These are phyloP conservation scores for Golubevia sp. DNA, from an alignment of 1,284 basidiomycete genomes.

Conservation along the genomic window DNA sequence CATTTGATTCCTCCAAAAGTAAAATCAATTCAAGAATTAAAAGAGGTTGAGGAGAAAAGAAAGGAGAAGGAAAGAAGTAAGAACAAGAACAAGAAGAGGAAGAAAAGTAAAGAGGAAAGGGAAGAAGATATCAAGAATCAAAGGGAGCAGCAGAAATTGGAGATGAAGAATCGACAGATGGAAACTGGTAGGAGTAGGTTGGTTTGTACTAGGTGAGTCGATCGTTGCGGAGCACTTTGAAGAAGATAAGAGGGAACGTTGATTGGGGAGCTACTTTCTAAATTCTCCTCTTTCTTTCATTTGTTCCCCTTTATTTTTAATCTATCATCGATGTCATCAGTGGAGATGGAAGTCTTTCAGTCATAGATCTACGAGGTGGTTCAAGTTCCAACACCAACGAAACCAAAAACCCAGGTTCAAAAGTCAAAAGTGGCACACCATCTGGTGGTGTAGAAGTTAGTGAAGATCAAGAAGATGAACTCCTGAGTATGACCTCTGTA, in stretches of 20 bases:
- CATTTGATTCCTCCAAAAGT: slow-evolving; percentile 26
- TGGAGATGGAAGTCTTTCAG: slow-evolving; percentile 87
- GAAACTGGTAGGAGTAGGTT: slow-evolving; percentile 24
- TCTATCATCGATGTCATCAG: slow-evolving; percentile 63
- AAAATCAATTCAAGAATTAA: background rate
- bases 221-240: no score
- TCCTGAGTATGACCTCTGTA: slow-evolving; percentile 81
- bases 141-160: background rate
- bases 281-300: no score
- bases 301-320: no score
- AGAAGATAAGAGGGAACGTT: no score
- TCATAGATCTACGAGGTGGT: slow-evolving; percentile 69
- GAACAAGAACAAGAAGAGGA: slow-evolving; percentile 12
- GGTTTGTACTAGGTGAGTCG: slow-evolving; percentile 34
- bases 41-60: slow-evolving; percentile 2
- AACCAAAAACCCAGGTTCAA: background rate
- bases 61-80: slow-evolving; percentile 17
- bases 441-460: slow-evolving; percentile 73
- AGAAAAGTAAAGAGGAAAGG: slow-evolving; percentile 8
- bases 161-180: background rate
- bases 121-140: slow-evolving; percentile 1
- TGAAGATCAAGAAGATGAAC: slow-evolving; percentile 94
- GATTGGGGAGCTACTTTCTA: no score
- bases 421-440: slow-evolving; percentile 10
- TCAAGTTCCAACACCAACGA: background rate